Evolutionary conservation across 768 basidiomycete species (phyloP), one percentile per base, ranked within the genome.

Genomic region (Pulveroboletus sp.): DNA sequence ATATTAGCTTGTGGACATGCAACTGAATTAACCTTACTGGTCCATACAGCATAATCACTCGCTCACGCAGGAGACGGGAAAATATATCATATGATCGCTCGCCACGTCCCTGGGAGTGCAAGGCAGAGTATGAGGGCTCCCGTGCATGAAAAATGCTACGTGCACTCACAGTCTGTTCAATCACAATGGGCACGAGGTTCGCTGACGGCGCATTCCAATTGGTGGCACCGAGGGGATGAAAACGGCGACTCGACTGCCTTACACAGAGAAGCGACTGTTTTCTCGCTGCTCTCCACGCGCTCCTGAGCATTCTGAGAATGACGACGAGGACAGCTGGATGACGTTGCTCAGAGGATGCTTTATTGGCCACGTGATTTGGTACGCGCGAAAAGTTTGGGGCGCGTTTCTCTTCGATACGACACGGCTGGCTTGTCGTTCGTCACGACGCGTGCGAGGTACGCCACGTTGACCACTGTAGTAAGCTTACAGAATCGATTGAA

Each of bases 31-130:
- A 40, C 75, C 84, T 59, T 63, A 94, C 94, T 14, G 93, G 87
- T 17, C 93, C 94, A 60, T 89, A 88, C 31, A 97, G 77, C 85
- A 97, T 96, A 59, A 98, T 89, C 30, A 97, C 94, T 43, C 95
- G 80, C 64, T 98, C 95, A 55, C 91, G 77, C 32, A 98, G 76
- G 42, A 98, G 77, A 19, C 95, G 81, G 31, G 94, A 97, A 71
- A 93, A 98, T 49, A 98, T 96, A 64, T 97, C 94, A 71, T 96
- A 95, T 23, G 89, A 90, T 31, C 90, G 78, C 68, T 92, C 91
- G 12, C 90, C 89, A 60, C 90, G 79, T 39, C 86, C 87, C 87
- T 90, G 57, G 4, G 44, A 43, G 49, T 41, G 50, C 37, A 57
- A 47, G 37, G 43, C 14, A 17, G 41, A 8, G 26, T 13, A 32